Conservation (phyloP, 345 rosid species). For the Syzygium grande region DNA sequence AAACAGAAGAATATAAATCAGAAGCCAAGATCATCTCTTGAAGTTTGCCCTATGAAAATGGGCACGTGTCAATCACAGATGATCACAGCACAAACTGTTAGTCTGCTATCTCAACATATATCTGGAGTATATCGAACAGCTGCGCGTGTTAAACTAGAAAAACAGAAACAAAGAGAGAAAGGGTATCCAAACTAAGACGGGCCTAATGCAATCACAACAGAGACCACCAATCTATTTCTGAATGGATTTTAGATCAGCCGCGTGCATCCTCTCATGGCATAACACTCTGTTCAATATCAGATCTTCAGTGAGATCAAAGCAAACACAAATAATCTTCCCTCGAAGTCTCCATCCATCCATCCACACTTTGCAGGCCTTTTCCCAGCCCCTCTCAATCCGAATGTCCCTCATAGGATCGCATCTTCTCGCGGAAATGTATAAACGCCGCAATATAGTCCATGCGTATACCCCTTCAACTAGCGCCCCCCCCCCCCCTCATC, state of each 20-base stretch:
- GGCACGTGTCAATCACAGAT: too few relatives aligned
- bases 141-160: too few relatives aligned
- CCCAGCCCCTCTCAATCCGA: neutral
- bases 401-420: neutral
- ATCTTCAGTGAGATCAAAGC: neutral
- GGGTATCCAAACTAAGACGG: neutral
- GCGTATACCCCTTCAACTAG: neutral
- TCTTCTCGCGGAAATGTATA: neutral
- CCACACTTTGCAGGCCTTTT: neutral
- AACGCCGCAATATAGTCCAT: neutral
- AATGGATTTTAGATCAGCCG: neutral
- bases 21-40: too few relatives aligned
- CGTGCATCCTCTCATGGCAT: neutral
- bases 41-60: too few relatives aligned
- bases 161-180: too few relatives aligned
- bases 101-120: too few relatives aligned
- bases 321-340: neutral
- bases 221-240: neutral
- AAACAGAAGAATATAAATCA: too few relatives aligned
- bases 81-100: too few relatives aligned
- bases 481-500: neutral
- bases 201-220: neutral
- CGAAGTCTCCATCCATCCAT: neutral
- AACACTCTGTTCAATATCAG: neutral
- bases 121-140: too few relatives aligned